These are phyloP conservation scores for Oryza rufipogon DNA, from an alignment of 176 grass and related monocot species.

Conservation along the genomic window DNA sequence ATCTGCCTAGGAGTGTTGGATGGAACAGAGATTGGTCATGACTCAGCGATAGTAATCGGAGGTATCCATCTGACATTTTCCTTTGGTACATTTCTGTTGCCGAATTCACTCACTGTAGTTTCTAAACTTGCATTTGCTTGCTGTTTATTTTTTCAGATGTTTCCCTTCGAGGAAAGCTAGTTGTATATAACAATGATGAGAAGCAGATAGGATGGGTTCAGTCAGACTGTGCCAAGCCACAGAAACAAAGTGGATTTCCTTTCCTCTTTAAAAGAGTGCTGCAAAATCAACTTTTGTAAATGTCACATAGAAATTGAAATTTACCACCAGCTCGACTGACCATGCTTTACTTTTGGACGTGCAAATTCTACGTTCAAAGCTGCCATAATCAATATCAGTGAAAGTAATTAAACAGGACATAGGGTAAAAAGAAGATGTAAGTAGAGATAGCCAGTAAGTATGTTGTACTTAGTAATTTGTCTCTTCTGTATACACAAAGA, in stretches of 20 bases:
- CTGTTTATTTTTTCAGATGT: slow-evolving; percentile 56
- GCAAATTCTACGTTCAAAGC: slow-evolving; percentile 26
- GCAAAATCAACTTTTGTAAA: slow-evolving; percentile 35
- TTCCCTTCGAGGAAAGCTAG: slow-evolving; percentile 81
- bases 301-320: slow-evolving; percentile 27
- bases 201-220: slow-evolving; percentile 72
- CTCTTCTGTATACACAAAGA: slow-evolving; percentile 42
- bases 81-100: slow-evolving; percentile 8
- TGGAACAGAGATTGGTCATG: slow-evolving; percentile 62
- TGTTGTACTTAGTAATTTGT: slow-evolving; percentile 10
- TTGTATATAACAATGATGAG: slow-evolving; percentile 78
- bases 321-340: not conserved
- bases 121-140: not conserved
- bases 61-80: slow-evolving; percentile 47
- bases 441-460: slow-evolving; percentile 20
- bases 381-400: slow-evolving; percentile 23
- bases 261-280: slow-evolving; percentile 53
- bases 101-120: not conserved
- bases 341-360: slow-evolving; percentile 20
- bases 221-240: slow-evolving; percentile 62
- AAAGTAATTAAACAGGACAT: slow-evolving; percentile 35
- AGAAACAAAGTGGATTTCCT: slow-evolving; percentile 53
- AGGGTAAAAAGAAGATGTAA: not conserved
- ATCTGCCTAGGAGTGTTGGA: slow-evolving; percentile 85
- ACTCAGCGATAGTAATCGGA: slow-evolving; percentile 81